Evolutionary conservation across 2,329 filamentous ascomycete species (phyloP).

Genomic region (Reticulascus tulasneorum): DNA sequence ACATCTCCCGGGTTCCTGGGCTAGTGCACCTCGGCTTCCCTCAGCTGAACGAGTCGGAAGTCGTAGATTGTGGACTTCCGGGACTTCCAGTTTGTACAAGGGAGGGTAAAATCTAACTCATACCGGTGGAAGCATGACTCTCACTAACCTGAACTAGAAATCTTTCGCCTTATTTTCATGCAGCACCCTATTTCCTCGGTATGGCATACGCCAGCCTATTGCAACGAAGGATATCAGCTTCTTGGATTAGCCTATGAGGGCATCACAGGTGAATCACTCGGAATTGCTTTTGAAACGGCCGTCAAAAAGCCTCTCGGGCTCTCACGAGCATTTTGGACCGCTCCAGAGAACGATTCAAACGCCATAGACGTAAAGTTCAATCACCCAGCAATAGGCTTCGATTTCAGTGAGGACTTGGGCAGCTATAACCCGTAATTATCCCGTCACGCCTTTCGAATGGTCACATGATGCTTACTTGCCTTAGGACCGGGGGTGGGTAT

Average conservation of each 20-base stretch:
- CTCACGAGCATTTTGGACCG: constrained; percentile 1
- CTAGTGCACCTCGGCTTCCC: neutral
- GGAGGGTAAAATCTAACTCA: neutral
- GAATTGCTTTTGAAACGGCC: constrained; percentile 3
- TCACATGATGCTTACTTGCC: neutral
- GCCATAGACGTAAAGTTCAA: constrained; percentile 1
- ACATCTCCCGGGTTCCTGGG: constrained; percentile 1
- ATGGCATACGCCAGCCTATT: constrained; percentile 5
- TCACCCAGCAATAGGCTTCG: neutral
- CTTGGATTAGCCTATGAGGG: constrained; percentile 5
- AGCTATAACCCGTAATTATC: constrained; percentile 4
- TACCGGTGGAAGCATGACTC: neutral
- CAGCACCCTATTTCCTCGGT: neutral
- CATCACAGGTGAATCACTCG: constrained; percentile 4
- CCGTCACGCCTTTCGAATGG: neutral
- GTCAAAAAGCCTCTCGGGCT: constrained; percentile 8
- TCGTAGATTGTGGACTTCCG: constrained; percentile 1
- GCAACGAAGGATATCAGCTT: constrained; percentile 6
- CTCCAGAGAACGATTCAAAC: constrained; percentile 3
- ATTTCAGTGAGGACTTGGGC: neutral
- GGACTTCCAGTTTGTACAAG: neutral
- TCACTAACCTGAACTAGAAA: neutral
- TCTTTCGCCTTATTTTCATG: neutral
- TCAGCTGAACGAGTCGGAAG: constrained; percentile 1
- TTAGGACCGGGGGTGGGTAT: constrained; percentile 13